A percentile compares a stretch with the other conserved stretches of the same genome.
phyloP scores from a whole-genome alignment of 192 early-diverging fungal genomes.

The Lobosporangium transversale region DNA sequence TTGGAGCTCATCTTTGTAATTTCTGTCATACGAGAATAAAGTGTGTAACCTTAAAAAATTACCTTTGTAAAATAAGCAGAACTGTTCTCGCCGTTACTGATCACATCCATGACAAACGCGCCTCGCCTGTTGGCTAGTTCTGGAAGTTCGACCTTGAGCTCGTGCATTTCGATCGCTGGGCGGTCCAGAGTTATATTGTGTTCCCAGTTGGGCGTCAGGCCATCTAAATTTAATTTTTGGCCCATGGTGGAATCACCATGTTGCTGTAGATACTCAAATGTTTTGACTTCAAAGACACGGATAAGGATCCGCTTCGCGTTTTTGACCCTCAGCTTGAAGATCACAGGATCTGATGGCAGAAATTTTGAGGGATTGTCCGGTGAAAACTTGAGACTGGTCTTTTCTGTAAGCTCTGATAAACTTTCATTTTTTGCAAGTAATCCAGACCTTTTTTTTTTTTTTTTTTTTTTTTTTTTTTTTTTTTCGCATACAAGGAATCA shows the following conservation, averaged over 20 bases:
- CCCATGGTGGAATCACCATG: constrained; percentile 5
- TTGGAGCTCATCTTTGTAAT: too few relatives aligned
- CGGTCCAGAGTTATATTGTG: constrained; percentile 23
- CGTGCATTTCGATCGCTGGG: constrained; percentile 40
- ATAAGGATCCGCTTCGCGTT: constrained; percentile 53
- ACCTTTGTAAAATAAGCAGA: constrained; percentile 59
- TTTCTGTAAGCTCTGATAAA: constrained; percentile 14
- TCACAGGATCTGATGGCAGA: constrained; percentile 46
- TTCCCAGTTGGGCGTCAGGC: constrained; percentile 60
- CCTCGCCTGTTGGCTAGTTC: constrained; percentile 55
- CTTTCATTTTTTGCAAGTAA: constrained; percentile 18
- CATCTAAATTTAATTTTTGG: constrained; percentile 52
- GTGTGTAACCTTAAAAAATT: too few relatives aligned
- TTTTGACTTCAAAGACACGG: constrained; percentile 58
- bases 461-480: too few relatives aligned
- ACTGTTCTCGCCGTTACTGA: constrained; percentile 56
- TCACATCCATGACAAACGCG: constrained; percentile 61
- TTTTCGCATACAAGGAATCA: neutral
- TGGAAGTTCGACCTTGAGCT: constrained; percentile 28
- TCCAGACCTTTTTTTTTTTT: too few relatives aligned
- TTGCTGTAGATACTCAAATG: constrained; percentile 54
- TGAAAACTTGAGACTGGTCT: constrained; percentile 35
- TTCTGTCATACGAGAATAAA: too few relatives aligned
- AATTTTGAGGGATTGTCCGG: constrained; percentile 19
- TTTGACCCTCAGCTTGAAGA: constrained; percentile 50